phyloP scores from a whole-genome alignment of 345 rosid species.

The Eucalyptus pumila region DNA sequence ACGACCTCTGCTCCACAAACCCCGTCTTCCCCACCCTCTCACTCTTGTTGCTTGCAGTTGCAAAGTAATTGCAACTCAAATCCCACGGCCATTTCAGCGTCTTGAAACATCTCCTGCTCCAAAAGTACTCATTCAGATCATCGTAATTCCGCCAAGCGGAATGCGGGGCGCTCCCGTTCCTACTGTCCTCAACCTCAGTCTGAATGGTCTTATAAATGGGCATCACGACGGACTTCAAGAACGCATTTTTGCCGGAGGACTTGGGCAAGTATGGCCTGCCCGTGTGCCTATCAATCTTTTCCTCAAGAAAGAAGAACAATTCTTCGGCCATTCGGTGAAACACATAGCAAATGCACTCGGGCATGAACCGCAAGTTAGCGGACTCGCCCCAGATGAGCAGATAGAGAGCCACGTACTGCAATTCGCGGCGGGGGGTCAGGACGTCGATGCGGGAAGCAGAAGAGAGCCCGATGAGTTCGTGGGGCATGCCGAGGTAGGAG shows the following conservation, averaged over 20 bases:
- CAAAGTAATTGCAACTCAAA: slow-evolving; percentile 30
- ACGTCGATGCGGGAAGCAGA: neutral
- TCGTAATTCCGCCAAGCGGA: slow-evolving; percentile 92
- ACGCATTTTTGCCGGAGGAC: slow-evolving; percentile 44
- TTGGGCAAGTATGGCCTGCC: slow-evolving; percentile 11
- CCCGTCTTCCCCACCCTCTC: slow-evolving; percentile 70
- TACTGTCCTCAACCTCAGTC: slow-evolving; percentile 48
- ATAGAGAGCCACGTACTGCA: slow-evolving; percentile 36
- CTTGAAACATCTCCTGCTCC: slow-evolving; percentile 79
- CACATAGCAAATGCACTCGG: slow-evolving; percentile 48
- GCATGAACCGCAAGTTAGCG: slow-evolving; percentile 42
- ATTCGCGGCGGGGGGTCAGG: slow-evolving; percentile 24
- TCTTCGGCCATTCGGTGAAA: slow-evolving; percentile 55
- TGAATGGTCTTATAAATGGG: slow-evolving; percentile 54
- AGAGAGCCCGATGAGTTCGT: slow-evolving; percentile 18
- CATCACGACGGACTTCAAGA: slow-evolving; percentile 41
- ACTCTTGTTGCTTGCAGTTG: slow-evolving; percentile 18
- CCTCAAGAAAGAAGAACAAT: slow-evolving; percentile 19
- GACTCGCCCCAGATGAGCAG: slow-evolving; percentile 61
- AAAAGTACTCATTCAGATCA: slow-evolving; percentile 79
- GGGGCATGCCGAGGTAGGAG: slow-evolving; percentile 37
- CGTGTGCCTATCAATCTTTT: slow-evolving; percentile 7
- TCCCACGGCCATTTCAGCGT: slow-evolving; percentile 66
- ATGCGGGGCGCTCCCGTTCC: slow-evolving; percentile 66
- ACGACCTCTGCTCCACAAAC: slow-evolving; percentile 85